Base-by-base conservation (phyloP, 2,329 filamentous ascomycete species). In the Cladophialophora immunda region DNA sequence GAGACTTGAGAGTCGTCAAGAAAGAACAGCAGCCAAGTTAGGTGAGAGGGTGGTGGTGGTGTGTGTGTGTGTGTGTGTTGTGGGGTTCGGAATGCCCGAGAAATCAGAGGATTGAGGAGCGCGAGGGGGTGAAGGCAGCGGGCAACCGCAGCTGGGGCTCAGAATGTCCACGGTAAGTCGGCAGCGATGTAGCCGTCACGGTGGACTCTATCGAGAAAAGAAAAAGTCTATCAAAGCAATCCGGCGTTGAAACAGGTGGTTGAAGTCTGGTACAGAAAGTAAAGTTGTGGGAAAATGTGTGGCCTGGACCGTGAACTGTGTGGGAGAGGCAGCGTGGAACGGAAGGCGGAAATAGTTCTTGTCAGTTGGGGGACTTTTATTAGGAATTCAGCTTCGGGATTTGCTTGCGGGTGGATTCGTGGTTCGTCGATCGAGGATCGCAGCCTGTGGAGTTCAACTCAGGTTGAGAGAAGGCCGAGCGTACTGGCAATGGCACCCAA, bases 1-100 rank as follows among this genome's bases (percentile, higher is more conserved):
- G 68, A 68, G 66, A 70, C 68, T 68, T 66, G 68, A 70, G 68
- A 70, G 68, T 58, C 68, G 68, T 70, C 68, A 70, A 66, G 68
- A 68, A 64, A 65, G 54, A 47, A 57, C 45, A 55, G 68, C 57
- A 56, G 41, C 52, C 62, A 68, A 66, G 53, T 36, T 38, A 61
- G 60, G 65, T 64, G 59, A 53, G 58, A 27, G 45, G 29, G 45
- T 47, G 17, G 57, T 45, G n/a, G n/a, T n/a, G 32, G 45, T 60
- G 58, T 52, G 58, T 45, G 45, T 52, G 17, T 36, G 17, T 50
- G 45, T 61, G 58, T 53, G 58, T 45, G 58, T 65, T 53, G 62
- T 67, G 58, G 66, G 62, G 68, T 67, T 53, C 54, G 64, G 62
- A 66, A 19, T 27, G 58, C 55, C 47, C 60, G 59, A 57, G 54